Conservation (phyloP, 495 filamentous ascomycete species). For the Geoglossum glabrum region DNA sequence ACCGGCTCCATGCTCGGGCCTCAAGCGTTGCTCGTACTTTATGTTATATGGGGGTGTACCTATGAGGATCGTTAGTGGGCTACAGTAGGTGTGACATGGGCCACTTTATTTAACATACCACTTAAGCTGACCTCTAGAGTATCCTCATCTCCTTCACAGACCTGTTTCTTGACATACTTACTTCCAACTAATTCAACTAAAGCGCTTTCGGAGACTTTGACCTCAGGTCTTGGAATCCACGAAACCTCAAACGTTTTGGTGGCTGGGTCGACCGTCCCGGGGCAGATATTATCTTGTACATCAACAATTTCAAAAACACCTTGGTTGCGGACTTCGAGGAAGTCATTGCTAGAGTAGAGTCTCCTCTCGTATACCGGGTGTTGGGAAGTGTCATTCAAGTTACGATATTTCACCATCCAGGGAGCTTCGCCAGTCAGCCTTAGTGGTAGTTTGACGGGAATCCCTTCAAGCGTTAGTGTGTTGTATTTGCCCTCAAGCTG, state of each 20-base stretch:
- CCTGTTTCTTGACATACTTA: constrained; percentile 46
- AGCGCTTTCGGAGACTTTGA: constrained; percentile 43
- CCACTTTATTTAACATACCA: constrained; percentile 28
- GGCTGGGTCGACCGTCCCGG: constrained; percentile 51
- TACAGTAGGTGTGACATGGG: background rate
- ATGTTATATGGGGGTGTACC: constrained; percentile 65
- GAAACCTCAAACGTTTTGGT: constrained; percentile 56
- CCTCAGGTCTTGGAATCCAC: constrained; percentile 63
- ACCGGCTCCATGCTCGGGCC: constrained; percentile 37
- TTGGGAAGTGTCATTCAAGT: constrained; percentile 27
- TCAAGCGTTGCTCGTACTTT: constrained; percentile 58
- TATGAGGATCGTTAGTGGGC: constrained; percentile 10
- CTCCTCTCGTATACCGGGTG: constrained; percentile 25
- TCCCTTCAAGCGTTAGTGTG: constrained; percentile 55
- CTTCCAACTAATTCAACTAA: constrained; percentile 27
- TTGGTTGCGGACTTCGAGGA: constrained; percentile 37
- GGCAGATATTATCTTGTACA: constrained; percentile 58
- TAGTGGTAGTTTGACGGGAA: constrained; percentile 51
- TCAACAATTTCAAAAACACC: constrained; percentile 64
- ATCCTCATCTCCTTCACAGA: constrained; percentile 90
- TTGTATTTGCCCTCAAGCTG: constrained; percentile 54
- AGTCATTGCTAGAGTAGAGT: constrained; percentile 45
- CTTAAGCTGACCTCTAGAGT: constrained; percentile 57
- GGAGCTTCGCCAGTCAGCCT: constrained; percentile 64
- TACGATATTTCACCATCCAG: constrained; percentile 61